Evolutionary conservation across 2,329 filamentous ascomycete genomes (phyloP), one percentile per base, ranked within the genome.

Genomic region (Talaromyces pinophilus): DNA sequence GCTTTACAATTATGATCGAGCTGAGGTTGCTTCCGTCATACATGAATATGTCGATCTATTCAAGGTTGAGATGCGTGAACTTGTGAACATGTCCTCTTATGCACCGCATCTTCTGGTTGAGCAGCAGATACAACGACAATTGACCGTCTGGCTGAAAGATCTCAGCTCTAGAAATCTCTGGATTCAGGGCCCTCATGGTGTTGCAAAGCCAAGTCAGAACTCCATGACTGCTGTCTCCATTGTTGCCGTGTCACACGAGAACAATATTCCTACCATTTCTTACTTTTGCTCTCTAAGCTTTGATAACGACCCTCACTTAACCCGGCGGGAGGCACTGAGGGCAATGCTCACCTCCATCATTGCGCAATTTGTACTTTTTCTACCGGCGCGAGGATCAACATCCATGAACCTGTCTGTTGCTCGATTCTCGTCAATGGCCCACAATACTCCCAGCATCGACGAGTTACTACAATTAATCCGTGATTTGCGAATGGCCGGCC

Each of bases 181-280:
- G 57, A 60, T 60, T 44, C 30, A 60, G 15, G 57, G 57, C 25
- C 57, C 59, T 6, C 59, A 61, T 48, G 59, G 44, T 25, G 38
- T 46, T 44, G 13, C 59, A 48, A 61, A 46, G 22, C 59, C 59
- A 22, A 46, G 59, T 48, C 59, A 61, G 22, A 44, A 61, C 11
- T 28, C 38, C 44, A 44, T 61, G 22, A 61, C 59, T 5, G 59
- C 38, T 6, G 38, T 61, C 13, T 61, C 38, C 35, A 44, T 61
- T 33, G 59, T 61, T 44, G 59, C 59, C 10, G 22, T 46, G 13
- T 61, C 59, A n/a, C 25, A 61, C 59, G 22, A 61, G n/a, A 61
- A 61, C 10, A 48, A 46, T 6, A 61, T 61, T 48, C 38, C 59
- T 13, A 44, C 38, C 10, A 10, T 46, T 19, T 46, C 35, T 10